A percentile compares a stretch with the other conserved stretches of the same genome.
Conservation (phyloP, 164 flowering plant species). For the Echeveria elegans region DNA sequence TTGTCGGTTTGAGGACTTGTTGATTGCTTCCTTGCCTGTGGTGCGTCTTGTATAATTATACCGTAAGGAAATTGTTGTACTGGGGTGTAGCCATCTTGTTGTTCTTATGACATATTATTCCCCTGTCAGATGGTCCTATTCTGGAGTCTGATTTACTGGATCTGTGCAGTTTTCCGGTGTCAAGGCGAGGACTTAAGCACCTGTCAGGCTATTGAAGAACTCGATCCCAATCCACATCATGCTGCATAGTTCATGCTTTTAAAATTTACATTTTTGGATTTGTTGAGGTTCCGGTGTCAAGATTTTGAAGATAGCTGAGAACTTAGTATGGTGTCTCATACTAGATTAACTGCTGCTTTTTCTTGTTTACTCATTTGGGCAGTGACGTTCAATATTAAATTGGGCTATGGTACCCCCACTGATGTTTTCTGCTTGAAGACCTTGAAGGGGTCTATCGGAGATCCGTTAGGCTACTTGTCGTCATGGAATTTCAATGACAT, state of each 20-base stretch:
- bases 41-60: no score
- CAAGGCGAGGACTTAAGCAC: neutral
- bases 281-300: neutral
- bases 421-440: conserved; percentile 51
- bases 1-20: neutral
- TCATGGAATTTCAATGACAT: conserved; percentile 50
- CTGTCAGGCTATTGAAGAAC: neutral
- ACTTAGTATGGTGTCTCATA: conserved; percentile 5
- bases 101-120: neutral
- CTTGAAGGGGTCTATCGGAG: conserved; percentile 36
- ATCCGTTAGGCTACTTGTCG: conserved; percentile 33
- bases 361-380: neutral
- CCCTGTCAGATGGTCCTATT: neutral
- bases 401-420: conserved; percentile 20
- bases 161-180: neutral
- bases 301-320: neutral
- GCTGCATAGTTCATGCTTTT: neutral
- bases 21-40: no score
- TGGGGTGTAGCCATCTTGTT: neutral
- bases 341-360: neutral
- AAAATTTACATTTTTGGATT: neutral
- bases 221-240: neutral
- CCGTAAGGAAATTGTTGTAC: no score
- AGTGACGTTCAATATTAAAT: conserved; percentile 9
- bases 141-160: neutral